Evolutionary conservation across 495 filamentous ascomycete genomes (phyloP), one percentile per base, ranked within the genome.

Genomic region (Aspergillus asperescens): DNA sequence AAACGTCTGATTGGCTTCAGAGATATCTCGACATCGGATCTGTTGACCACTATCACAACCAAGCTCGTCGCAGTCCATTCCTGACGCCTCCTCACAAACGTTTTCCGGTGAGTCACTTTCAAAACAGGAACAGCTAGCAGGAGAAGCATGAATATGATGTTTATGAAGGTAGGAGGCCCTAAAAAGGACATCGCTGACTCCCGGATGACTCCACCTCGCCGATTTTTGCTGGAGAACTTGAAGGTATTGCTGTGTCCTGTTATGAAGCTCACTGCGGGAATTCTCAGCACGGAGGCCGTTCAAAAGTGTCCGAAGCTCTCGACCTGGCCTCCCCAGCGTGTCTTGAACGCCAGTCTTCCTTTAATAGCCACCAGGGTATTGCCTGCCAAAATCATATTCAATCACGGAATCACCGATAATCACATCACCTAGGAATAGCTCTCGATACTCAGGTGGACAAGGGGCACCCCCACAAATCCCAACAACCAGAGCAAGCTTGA

Each of bases 381-480:
- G 64, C 22, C 61, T 48, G 12, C 72, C 72, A 55, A 68, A 65
- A 31, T 70, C 66, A 45, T 69, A 71, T 49, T 77, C 57, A 13
- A 75, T 52, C 5, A 73, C 48, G 7, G 40, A 40, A 1, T 63
- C 67, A 48, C 71, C 71, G 28, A 79, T 68, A 18, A 77, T 60
- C 0, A 77, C 69, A 55, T 79, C 74, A 5, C 75, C 74, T 1
- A 77, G 64, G 8, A 72, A 39, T 3, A 72, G 49, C 20, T 67
- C 61, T 4, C 52, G 41, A 25, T 28, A 28, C 2, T 38, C 29
- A 7, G 51, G 19, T 16, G 49, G 31, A 6, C 7, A n/a, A n/a
- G n/a, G n/a, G n/a, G n/a, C n/a, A n/a, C n/a, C n/a, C n/a, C n/a
- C n/a, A n/a, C n/a, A n/a, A 40, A 69, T 63, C 10, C 64, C 62